Percentiles rank a stretch among this genome's conserved stretches.
Conservation (phyloP, 1,139 yeast genomes). For the Hemisphaericaspora xylanilytica region DNA sequence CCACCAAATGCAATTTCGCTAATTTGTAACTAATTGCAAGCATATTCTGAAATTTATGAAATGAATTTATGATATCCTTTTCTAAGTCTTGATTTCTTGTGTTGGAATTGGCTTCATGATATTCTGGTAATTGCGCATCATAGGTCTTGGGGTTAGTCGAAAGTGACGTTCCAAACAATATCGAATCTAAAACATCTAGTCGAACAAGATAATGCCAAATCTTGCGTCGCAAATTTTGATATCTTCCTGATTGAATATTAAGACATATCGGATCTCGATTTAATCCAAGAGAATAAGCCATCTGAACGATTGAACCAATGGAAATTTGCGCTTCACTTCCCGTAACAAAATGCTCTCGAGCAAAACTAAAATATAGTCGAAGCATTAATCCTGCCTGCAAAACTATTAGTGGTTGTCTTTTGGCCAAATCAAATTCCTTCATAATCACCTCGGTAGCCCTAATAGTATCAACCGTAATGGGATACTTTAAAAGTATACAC, state of each 20-base stretch:
- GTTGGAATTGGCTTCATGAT: too few relatives aligned
- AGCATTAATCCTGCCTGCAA: constrained; percentile 44
- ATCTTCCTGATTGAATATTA: too few relatives aligned
- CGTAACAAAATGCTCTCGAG: constrained; percentile 27
- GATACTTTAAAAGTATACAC: constrained; percentile 20
- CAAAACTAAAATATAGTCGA: constrained; percentile 24
- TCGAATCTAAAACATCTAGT: too few relatives aligned
- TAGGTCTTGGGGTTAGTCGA: too few relatives aligned
- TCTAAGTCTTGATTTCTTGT: too few relatives aligned
- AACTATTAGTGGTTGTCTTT: constrained; percentile 44
- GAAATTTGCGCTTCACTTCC: constrained; percentile 17
- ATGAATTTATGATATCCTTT: constrained; percentile 16
- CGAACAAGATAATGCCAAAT: too few relatives aligned
- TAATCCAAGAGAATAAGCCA: constrained; percentile 50
- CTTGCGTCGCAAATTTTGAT: too few relatives aligned
- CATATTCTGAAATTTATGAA: constrained; percentile 12
- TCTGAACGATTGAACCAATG: constrained; percentile 42
- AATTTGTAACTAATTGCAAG: constrained; percentile 9
- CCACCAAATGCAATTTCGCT: constrained; percentile 11
- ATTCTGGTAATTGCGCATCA: too few relatives aligned
- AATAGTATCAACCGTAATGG: constrained; percentile 29
- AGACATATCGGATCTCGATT: constrained; percentile 49
- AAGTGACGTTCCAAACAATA: too few relatives aligned
- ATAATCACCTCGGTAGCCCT: constrained; percentile 33
- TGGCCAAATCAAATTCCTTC: constrained; percentile 34